Evolutionary conservation across 129 eudicot species (phyloP), one percentile per base, ranked within the genome.

Genomic region (carrot (Daucus carota)): DNA sequence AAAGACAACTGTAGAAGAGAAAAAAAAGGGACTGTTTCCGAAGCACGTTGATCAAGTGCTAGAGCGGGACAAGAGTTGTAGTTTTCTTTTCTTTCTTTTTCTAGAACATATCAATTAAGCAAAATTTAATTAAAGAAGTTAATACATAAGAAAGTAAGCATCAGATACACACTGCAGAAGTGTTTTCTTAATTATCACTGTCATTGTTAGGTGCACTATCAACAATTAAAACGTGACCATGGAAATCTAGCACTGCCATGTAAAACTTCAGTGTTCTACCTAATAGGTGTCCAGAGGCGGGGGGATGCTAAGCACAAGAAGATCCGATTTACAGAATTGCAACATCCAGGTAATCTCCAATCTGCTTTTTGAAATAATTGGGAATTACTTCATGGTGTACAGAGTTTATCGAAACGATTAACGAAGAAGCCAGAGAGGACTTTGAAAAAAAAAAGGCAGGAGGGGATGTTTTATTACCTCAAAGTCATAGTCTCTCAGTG

Each of bases 281-380:
- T 6, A 46, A 22, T 18, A 26, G 36, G 17, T 36, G 32, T 20
- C 22, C 10, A 69, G 41, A 47, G 46, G 43, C 32, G 72, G 17
- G n/a, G 29, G 36, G 43, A 42, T 12, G 34, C 65, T 28, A 40
- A 72, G n/a, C 31, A 72, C 26, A 36, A 65, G 22, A 36, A 66
- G 16, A 65, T 36, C 46, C 32, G 16, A 32, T 52, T 82, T 85
- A 86, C 40, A 88, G 79, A 74, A 92, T 90, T 59, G 97, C 97
- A 60, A 92, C 96, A 54, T 90, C 97, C 82, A 92, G 84, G 81
- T 92, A 92, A 79, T 92, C 97, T 59, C 97, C 97, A 46, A 92
- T 90, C 97, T 92, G 96, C 82, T 81, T 57, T 78, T 70, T 80
- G 32, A 14, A 50, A 57, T 12, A 20, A 24, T 71, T 42, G 17